A percentile compares a stretch with the other conserved stretches of the same genome.
Evolutionary conservation across 2,329 filamentous ascomycete genomes (phyloP).

Genomic region (Alternaria sp.): DNA sequence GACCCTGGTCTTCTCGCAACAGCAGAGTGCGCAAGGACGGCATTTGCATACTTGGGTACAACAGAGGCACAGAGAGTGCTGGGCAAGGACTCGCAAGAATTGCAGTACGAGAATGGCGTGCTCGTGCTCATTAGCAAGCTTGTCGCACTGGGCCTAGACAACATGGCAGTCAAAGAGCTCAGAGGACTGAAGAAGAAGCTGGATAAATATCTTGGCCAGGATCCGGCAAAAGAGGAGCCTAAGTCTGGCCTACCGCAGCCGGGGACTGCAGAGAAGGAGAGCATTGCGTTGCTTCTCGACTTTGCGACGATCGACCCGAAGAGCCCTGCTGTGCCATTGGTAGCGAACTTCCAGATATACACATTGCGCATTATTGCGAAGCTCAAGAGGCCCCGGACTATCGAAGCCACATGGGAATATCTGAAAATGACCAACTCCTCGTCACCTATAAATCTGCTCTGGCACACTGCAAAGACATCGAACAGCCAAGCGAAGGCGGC

Average conservation of each 20-base stretch:
- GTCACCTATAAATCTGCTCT: slow-evolving; percentile 66
- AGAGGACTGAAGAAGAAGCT: slow-evolving; percentile 69
- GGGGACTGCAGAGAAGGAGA: slow-evolving; percentile 49
- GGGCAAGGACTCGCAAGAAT: slow-evolving; percentile 62
- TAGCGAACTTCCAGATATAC: slow-evolving; percentile 70
- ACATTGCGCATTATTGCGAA: slow-evolving; percentile 68
- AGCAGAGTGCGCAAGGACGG: slow-evolving; percentile 72
- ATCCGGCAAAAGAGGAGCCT: slow-evolving; percentile 6
- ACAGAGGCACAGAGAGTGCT: slow-evolving; percentile 60
- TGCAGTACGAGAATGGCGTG: slow-evolving; percentile 77
- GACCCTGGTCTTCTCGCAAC: slow-evolving; percentile 56
- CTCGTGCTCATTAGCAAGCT: slow-evolving; percentile 72
- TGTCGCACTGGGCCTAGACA: slow-evolving; percentile 67
- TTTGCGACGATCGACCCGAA: slow-evolving; percentile 56
- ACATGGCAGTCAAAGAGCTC: slow-evolving; percentile 73
- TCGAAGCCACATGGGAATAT: slow-evolving; percentile 64
- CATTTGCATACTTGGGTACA: slow-evolving; percentile 69
- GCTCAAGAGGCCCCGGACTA: slow-evolving; percentile 63
- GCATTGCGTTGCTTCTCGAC: slow-evolving; percentile 66
- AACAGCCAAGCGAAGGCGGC: slow-evolving; percentile 63
- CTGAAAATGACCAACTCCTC: slow-evolving; percentile 60
- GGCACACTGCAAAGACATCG: slow-evolving; percentile 54
- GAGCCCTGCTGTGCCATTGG: slow-evolving; percentile 56
- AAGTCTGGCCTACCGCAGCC: slow-evolving; percentile 36
- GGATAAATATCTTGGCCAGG: slow-evolving; percentile 48